Evolutionary conservation across 1,139 yeast species (phyloP).

Genomic region (Lodderomyces margitis): DNA sequence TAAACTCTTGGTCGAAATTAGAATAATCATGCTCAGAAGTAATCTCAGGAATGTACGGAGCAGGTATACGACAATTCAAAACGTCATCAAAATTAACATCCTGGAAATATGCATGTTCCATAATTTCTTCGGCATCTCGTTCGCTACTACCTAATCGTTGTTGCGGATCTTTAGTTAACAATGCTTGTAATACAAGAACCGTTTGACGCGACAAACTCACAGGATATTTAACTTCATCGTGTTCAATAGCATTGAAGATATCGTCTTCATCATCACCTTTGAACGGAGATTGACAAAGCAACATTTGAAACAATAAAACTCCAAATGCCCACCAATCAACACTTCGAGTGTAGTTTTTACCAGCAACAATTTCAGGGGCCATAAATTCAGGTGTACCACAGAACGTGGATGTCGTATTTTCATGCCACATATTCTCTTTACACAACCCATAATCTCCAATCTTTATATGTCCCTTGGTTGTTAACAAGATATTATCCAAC

Average conservation of each 20-base stretch:
- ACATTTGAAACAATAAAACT: conserved; percentile 91
- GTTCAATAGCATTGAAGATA: conserved; percentile 93
- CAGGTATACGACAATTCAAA: conserved; percentile 66
- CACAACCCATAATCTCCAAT: conserved; percentile 97
- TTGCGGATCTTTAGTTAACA: conserved; percentile 83
- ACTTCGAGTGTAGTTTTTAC: conserved; percentile 86
- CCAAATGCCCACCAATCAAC: conserved; percentile 99
- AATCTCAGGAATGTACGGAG: conserved; percentile 83
- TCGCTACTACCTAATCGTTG: conserved; percentile 84
- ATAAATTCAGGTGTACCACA: conserved; percentile 99
- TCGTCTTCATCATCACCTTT: conserved; percentile 99
- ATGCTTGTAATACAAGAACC: conserved; percentile 86
- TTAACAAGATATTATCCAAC: conserved; percentile 85
- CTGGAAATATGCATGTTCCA: conserved; percentile 91
- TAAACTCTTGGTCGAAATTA: conserved; percentile 92
- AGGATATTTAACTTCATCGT: conserved; percentile 97
- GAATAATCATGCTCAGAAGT: conserved; percentile 87
- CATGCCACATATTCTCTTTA: conserved; percentile 92
- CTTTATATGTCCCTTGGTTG: conserved; percentile 92
- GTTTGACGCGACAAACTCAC: conserved; percentile 97
- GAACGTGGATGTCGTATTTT: conserved; percentile 89
- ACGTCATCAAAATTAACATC: conserved; percentile 91
- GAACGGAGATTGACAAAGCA: conserved; percentile 93
- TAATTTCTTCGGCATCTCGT: conserved; percentile 86
- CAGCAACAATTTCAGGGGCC: conserved; percentile 97